Conservation (phyloP, 257 asterid genomes). For the Fraxinus cuspidata region DNA sequence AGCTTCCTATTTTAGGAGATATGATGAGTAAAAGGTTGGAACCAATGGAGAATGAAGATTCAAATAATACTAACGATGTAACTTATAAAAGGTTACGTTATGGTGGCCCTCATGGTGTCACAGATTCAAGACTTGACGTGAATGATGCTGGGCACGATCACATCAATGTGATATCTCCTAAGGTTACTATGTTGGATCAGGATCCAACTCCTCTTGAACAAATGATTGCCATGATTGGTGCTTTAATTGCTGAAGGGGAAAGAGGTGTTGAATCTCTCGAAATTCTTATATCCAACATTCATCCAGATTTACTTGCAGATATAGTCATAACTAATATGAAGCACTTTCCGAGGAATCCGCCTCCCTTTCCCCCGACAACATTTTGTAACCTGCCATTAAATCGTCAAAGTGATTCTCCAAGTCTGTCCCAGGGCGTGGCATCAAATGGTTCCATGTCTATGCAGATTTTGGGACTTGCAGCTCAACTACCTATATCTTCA, state of each 20-base stretch:
- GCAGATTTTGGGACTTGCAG: slow-evolving; percentile 42
- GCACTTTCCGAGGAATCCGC: slow-evolving; percentile 77
- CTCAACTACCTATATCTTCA: slow-evolving; percentile 49
- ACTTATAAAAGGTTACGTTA: slow-evolving; percentile 62
- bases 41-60: slow-evolving; percentile 62
- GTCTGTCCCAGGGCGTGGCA: slow-evolving; percentile 42
- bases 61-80: slow-evolving; percentile 42
- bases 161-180: slow-evolving; percentile 59
- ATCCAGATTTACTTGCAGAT: slow-evolving; percentile 95
- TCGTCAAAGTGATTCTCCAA: slow-evolving; percentile 48
- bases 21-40: slow-evolving; percentile 64
- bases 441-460: slow-evolving; percentile 57
- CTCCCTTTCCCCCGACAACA: slow-evolving; percentile 44
- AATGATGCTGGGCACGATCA: slow-evolving; percentile 55
- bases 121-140: slow-evolving; percentile 41
- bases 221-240: slow-evolving; percentile 91
- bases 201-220: slow-evolving; percentile 75
- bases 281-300: slow-evolving; percentile 75
- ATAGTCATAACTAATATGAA: slow-evolving; percentile 91
- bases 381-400: slow-evolving; percentile 33
- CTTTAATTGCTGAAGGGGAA: slow-evolving; percentile 95
- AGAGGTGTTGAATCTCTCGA: slow-evolving; percentile 86
- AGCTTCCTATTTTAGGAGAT: slow-evolving; percentile 54
- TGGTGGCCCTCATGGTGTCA: slow-evolving; percentile 47
- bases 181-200: slow-evolving; percentile 50